Conservation (phyloP, 352 stramenopile species). For the Globisporangium orthogonon region DNA sequence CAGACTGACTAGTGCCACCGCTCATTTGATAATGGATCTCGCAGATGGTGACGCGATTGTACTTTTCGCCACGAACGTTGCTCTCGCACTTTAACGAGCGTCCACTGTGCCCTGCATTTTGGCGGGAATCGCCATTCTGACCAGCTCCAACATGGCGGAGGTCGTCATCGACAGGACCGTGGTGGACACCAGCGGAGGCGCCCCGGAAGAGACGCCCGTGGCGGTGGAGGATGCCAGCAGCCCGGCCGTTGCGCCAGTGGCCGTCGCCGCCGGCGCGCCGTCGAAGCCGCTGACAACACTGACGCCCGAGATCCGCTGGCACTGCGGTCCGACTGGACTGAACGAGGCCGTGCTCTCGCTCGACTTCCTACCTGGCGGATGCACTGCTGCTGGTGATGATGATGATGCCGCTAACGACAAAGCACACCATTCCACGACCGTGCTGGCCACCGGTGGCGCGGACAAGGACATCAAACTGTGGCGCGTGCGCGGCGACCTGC, state of each 20-base stretch:
- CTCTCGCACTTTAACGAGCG: too few relatives aligned
- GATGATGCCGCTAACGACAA: too few relatives aligned
- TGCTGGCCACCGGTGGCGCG: conserved; percentile 77
- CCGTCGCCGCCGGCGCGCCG: background rate
- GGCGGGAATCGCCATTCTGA: background rate
- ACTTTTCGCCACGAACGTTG: too few relatives aligned
- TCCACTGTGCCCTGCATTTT: background rate
- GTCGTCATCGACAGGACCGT: background rate
- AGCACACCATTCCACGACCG: conserved; percentile 1
- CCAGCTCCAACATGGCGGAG: background rate
- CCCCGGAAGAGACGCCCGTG: too few relatives aligned
- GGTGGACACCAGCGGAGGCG: too few relatives aligned
- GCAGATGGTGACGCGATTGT: too few relatives aligned
- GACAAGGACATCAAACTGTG: conserved; percentile 89
- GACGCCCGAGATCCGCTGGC: conserved; percentile 83
- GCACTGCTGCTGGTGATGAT: background rate
- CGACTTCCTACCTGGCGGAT: conserved; percentile 41
- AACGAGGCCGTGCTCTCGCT: conserved; percentile 84
- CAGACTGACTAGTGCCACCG: too few relatives aligned
- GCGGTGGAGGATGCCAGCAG: background rate
- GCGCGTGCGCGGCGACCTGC: conserved; percentile 37
- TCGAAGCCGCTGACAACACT: conserved; percentile 36
- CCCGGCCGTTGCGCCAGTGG: background rate
- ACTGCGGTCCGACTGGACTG: conserved; percentile 81
- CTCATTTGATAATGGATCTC: too few relatives aligned